phyloP scores from a whole-genome alignment of 2,329 filamentous ascomycete species.

The Tothia fuscella region DNA sequence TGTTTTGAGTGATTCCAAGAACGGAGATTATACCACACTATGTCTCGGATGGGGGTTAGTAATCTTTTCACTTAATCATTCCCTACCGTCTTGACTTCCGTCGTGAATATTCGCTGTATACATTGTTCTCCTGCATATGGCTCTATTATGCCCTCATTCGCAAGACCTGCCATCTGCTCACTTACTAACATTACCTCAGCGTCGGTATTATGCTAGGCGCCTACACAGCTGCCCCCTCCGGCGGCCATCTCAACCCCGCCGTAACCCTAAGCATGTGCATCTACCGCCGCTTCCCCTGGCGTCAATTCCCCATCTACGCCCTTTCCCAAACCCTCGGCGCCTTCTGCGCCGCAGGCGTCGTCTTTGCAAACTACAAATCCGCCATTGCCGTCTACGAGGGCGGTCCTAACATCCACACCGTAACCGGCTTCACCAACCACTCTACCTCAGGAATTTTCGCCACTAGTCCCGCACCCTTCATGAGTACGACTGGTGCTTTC shows the following conservation, averaged over 20 bases:
- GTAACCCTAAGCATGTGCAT: constrained; percentile 15
- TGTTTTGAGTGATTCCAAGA: constrained; percentile 1
- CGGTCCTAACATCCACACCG: background rate
- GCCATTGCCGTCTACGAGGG: constrained; percentile 7
- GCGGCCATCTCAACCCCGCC: constrained; percentile 25
- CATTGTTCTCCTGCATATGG: too few species aligned
- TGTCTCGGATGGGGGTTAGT: constrained; percentile 9
- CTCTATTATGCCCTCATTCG: too few species aligned
- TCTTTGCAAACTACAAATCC: constrained; percentile 16
- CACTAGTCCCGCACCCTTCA: constrained; percentile 5
- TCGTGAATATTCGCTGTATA: too few species aligned
- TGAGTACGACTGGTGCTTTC: constrained; percentile 7
- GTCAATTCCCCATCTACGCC: constrained; percentile 13
- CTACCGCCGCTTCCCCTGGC: constrained; percentile 15
- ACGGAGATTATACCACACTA: constrained; percentile 6
- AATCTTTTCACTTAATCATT: background rate
- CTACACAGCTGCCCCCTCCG: constrained; percentile 22
- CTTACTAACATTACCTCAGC: background rate
- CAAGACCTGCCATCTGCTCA: too few species aligned
- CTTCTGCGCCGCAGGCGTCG: constrained; percentile 18
- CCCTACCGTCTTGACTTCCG: background rate
- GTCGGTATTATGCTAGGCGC: constrained; percentile 9
- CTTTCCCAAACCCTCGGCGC: constrained; percentile 17
- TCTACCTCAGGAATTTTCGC: constrained; percentile 8
- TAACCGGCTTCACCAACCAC: background rate